Conservation (phyloP, 192 early-diverging fungal genomes). For the Backusella liffmaniae region DNA sequence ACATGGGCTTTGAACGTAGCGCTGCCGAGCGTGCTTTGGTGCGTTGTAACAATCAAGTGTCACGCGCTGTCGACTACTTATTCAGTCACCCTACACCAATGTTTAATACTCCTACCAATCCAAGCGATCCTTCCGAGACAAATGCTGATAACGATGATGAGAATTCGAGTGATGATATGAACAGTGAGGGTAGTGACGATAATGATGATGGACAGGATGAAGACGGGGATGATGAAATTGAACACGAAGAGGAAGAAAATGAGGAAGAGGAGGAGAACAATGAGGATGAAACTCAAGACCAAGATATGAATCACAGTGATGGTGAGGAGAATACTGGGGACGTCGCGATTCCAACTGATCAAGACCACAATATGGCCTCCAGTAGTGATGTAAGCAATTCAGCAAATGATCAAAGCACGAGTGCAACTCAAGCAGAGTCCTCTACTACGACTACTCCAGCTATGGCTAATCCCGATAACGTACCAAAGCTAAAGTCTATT, state of each 20-base stretch:
- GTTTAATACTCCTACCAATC: slow-evolving; percentile 25
- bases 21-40: slow-evolving; percentile 79
- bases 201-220: slow-evolving; percentile 24
- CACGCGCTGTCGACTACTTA: slow-evolving; percentile 83
- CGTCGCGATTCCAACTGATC: slow-evolving; percentile 8
- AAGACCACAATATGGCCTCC: slow-evolving; percentile 34
- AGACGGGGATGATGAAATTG: slow-evolving; percentile 12
- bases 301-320: slow-evolving; percentile 22
- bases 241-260: slow-evolving; percentile 30
- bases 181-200: slow-evolving; percentile 38
- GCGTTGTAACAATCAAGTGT: slow-evolving; percentile 73
- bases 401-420: slow-evolving; percentile 40
- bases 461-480: background rate
- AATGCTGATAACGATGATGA: slow-evolving; percentile 39
- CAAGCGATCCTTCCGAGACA: slow-evolving; percentile 20
- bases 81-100: slow-evolving; percentile 60
- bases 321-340: slow-evolving; percentile 34
- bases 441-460: background rate
- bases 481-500: slow-evolving; percentile 25
- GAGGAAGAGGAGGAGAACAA: slow-evolving; percentile 35
- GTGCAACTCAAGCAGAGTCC: background rate
- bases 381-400: background rate
- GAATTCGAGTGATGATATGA: slow-evolving; percentile 9
- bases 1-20: slow-evolving; percentile 85
- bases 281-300: slow-evolving; percentile 20